phyloP scores from a whole-genome alignment of 2,329 filamentous ascomycete species.

The Periconia sp. region DNA sequence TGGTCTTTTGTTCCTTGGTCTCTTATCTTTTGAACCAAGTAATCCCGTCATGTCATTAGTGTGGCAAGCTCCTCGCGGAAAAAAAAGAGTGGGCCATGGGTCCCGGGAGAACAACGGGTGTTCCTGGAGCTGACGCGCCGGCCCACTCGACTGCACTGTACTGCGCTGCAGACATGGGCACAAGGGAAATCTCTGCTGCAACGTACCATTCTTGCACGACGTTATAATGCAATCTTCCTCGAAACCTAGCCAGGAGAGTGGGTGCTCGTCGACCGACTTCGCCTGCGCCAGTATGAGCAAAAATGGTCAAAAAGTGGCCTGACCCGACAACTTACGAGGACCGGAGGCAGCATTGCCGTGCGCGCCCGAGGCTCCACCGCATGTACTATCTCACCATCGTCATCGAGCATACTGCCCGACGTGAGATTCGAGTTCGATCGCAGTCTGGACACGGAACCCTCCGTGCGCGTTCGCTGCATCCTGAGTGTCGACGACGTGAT shows the following conservation, averaged over 20 bases:
- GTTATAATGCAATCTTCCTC: constrained; percentile 92
- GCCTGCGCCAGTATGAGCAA: constrained; percentile 53
- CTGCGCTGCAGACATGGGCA: neutral
- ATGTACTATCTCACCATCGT: constrained; percentile 68
- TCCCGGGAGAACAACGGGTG: constrained; percentile 16
- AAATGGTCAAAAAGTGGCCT: constrained; percentile 1
- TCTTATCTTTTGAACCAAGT: neutral
- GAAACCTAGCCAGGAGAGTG: constrained; percentile 88
- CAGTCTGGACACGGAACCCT: constrained; percentile 63
- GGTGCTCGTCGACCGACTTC: constrained; percentile 83
- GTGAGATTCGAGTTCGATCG: constrained; percentile 72
- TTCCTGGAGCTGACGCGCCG: constrained; percentile 26
- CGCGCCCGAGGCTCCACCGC: constrained; percentile 80
- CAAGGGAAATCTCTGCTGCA: constrained; percentile 6
- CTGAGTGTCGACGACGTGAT: constrained; percentile 52
- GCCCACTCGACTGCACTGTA: constrained; percentile 4
- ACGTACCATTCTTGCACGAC: constrained; percentile 83
- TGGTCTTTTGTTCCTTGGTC: neutral
- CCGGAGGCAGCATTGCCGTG: constrained; percentile 85
- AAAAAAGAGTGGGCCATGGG: constrained; percentile 1
- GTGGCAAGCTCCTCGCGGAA: too few species aligned
- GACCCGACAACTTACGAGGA: constrained; percentile 65
- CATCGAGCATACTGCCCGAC: constrained; percentile 54
- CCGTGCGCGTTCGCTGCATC: constrained; percentile 56
- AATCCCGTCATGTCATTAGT: neutral